Conservation (phyloP, 495 filamentous ascomycete genomes). For the Oidiodendron maius region DNA sequence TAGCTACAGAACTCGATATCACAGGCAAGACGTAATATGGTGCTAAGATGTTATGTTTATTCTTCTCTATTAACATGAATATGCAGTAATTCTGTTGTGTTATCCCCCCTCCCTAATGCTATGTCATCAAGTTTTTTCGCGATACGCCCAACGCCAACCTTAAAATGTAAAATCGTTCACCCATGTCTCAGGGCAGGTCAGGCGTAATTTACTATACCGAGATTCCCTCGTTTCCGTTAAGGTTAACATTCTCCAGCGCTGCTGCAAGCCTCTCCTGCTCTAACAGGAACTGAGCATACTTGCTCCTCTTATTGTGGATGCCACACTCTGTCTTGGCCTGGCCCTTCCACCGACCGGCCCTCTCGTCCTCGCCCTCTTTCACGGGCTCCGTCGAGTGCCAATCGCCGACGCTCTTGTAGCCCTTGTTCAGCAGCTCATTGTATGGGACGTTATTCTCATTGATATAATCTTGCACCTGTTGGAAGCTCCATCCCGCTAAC, state of each 20-base stretch:
- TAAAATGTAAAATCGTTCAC: no score
- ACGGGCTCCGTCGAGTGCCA: conserved; percentile 96
- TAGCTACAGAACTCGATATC: no score
- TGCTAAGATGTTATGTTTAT: no score
- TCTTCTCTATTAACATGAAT: no score
- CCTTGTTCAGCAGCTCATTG: conserved; percentile 81
- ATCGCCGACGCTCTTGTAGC: conserved; percentile 96
- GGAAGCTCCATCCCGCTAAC: conserved; percentile 92
- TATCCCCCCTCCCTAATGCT: no score
- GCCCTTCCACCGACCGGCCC: conserved; percentile 96
- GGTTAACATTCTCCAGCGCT: conserved; percentile 30
- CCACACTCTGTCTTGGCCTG: conserved; percentile 93
- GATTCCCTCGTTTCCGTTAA: conserved; percentile 6
- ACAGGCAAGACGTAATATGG: no score
- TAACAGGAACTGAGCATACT: conserved; percentile 79
- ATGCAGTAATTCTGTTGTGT: no score
- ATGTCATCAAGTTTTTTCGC: not conserved
- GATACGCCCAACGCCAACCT: no score
- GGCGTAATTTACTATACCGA: not conserved
- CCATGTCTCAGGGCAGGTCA: no score
- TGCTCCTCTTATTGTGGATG: conserved; percentile 92
- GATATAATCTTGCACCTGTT: conserved; percentile 83
- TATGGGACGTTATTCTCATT: conserved; percentile 83
- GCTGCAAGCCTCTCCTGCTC: conserved; percentile 52
- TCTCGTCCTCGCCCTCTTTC: conserved; percentile 86